Percentiles rank a stretch among this genome's conserved stretches.
phyloP scores from a whole-genome alignment of 306 rosid species.

The Clitoria ternatea region DNA sequence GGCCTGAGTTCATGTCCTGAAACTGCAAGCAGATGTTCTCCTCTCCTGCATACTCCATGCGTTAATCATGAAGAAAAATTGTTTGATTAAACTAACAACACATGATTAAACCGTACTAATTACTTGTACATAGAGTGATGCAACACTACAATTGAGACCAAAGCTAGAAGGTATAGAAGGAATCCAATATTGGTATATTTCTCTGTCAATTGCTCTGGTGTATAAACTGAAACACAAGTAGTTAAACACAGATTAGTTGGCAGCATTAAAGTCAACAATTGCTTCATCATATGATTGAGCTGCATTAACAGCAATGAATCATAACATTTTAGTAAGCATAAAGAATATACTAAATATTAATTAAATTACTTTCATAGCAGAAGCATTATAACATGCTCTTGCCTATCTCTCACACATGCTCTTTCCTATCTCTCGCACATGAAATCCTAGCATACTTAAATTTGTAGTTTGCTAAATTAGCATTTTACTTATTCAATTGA shows the following conservation, averaged over 20 bases:
- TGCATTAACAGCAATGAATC: neutral
- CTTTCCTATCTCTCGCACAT: neutral
- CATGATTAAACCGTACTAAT: conserved; percentile 17
- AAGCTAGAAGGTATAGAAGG: conserved; percentile 79
- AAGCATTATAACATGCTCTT: neutral
- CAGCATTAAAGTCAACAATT: conserved; percentile 4
- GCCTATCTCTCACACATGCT: neutral
- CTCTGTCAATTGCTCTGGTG: conserved; percentile 92
- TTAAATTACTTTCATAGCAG: neutral
- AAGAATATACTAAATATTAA: neutral
- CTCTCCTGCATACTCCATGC: conserved; percentile 61
- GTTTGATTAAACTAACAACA: conserved; percentile 6
- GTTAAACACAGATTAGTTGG: conserved; percentile 20
- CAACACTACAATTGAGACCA: conserved; percentile 67
- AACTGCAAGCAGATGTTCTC: conserved; percentile 61
- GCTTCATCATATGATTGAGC: neutral
- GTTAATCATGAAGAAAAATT: conserved; percentile 4
- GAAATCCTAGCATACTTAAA: neutral
- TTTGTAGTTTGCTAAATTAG: neutral
- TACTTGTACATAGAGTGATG: conserved; percentile 86
- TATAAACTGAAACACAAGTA: conserved; percentile 68
- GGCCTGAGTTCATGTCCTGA: conserved; percentile 82
- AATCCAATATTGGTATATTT: conserved; percentile 80
- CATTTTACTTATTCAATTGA: conserved; percentile 8
- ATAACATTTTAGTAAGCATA: neutral